Evolutionary conservation across 2,329 filamentous ascomycete species (phyloP), one percentile per base, ranked within the genome.

Genomic region (Hymenoscyphus linearis): DNA sequence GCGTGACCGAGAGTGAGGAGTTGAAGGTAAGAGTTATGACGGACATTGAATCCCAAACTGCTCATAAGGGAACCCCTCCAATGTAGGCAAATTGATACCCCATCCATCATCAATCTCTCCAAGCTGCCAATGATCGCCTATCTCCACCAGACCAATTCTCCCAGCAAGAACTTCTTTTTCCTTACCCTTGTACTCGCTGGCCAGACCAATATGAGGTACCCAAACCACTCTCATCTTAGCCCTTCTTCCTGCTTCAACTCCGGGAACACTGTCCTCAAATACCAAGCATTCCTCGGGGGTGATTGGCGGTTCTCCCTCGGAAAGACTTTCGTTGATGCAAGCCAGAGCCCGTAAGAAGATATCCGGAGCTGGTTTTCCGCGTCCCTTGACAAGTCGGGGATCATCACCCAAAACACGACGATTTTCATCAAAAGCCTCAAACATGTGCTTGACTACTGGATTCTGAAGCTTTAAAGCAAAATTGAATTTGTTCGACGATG

Each of bases 221-320:
- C 95, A 99, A 1, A 96, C 81, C 13, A 96, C 92, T 67, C 93
- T 86, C 93, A 98, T 98, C 0, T 93, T 93, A 0, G 95, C 95
- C 66, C 95, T 85, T 58, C 95, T 81, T 4, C 92, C 95, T 2
- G 91, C 86, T 76, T 99, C 95, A 2, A 97, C 91, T 3, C 95
- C 95, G 0, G 92, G 91, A 1, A 98, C 93, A 53, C 88, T 91
- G 75, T 99, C 95, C 76, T 99, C 95, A 70, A 99, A 98, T 0
- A 98, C 95, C 16, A 99, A 80, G 73, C 95, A 98, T 75, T 98
- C 93, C 67, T 90, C 89, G 0, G 92, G 91, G 58, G 73, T 80
- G 64, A 99, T 88, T 62, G 83, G 77, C 66, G 81, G 77, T 57
- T 89, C 86, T 47, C 85, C 85, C 3, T 80, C 76, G 0, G 79